Conservation (phyloP, 2,329 filamentous ascomycete species). For the Calonectria pseudoturangicola region DNA sequence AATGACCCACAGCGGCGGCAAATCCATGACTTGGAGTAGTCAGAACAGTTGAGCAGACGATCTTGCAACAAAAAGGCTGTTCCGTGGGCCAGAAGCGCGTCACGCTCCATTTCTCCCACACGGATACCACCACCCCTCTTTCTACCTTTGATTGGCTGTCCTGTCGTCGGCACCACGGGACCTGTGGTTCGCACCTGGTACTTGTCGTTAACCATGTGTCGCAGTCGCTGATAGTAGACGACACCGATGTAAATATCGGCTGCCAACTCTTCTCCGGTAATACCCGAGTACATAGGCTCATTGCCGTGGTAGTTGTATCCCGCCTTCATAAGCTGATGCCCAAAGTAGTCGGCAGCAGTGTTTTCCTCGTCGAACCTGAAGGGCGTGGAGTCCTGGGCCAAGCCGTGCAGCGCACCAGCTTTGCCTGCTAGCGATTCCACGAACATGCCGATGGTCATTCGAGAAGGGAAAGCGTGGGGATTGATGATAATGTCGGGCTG, state of each 20-base stretch:
- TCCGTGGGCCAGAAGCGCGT: slow-evolving; percentile 94
- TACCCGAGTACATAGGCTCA: slow-evolving; percentile 98
- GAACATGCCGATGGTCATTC: slow-evolving; percentile 99
- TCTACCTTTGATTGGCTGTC: slow-evolving; percentile 97
- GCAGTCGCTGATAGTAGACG: slow-evolving; percentile 97
- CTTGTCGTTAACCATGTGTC: slow-evolving; percentile 99
- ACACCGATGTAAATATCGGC: slow-evolving; percentile 98
- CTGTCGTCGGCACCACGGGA: slow-evolving; percentile 90
- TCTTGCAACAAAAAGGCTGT: slow-evolving; percentile 97
- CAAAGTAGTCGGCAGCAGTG: slow-evolving; percentile 95
- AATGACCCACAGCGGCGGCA: slow-evolving; percentile 94
- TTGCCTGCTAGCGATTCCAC: slow-evolving; percentile 98
- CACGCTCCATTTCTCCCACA: slow-evolving; percentile 99
- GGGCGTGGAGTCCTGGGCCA: slow-evolving; percentile 96
- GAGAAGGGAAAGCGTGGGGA: slow-evolving; percentile 98
- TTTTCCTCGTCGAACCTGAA: slow-evolving; percentile 96
- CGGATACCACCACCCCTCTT: slow-evolving; percentile 98
- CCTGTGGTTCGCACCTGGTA: slow-evolving; percentile 98
- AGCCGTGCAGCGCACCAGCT: slow-evolving; percentile 92
- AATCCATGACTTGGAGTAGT: slow-evolving; percentile 92
- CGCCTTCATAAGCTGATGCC: slow-evolving; percentile 94
- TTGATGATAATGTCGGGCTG: slow-evolving; percentile 99
- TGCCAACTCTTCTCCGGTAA: slow-evolving; percentile 94
- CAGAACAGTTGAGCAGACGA: slow-evolving; percentile 96
- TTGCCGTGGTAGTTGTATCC: slow-evolving; percentile 99